A percentile compares a stretch with the other conserved stretches of the same genome.
phyloP scores from a whole-genome alignment of 306 rosid species.

The Quillaja saponaria region DNA sequence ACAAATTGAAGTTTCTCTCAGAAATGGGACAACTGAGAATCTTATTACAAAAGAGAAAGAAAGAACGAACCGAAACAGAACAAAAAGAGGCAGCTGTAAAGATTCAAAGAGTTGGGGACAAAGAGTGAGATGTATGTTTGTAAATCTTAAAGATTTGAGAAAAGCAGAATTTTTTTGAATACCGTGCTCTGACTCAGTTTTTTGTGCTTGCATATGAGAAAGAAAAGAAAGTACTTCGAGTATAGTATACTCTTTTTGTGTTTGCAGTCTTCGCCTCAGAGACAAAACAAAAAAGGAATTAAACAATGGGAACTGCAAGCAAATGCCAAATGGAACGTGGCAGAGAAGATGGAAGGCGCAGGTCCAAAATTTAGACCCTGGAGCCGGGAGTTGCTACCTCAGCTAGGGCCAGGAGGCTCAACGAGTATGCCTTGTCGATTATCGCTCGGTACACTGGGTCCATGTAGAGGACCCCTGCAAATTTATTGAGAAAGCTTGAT shows the following conservation, averaged over 20 bases:
- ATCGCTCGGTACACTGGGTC: constrained; percentile 11
- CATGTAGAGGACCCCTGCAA: neutral
- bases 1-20: constrained; percentile 16
- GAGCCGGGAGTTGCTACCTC: neutral
- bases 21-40: constrained; percentile 15
- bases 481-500: too few relatives aligned
- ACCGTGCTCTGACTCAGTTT: constrained; percentile 40
- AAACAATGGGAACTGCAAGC: constrained; percentile 21
- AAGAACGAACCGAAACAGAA: constrained; percentile 30
- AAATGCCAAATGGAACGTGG: constrained; percentile 38
- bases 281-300: constrained; percentile 31
- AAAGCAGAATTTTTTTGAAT: constrained; percentile 47
- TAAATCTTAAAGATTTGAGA: constrained; percentile 24
- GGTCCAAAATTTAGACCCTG: constrained; percentile 16
- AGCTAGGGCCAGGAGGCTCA: constrained; percentile 24
- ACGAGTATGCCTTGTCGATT: constrained; percentile 13
- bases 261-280: constrained; percentile 20
- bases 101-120: constrained; percentile 35
- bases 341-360: neutral
- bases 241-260: constrained; percentile 15
- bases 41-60: constrained; percentile 23
- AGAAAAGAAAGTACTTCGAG: constrained; percentile 12
- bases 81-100: constrained; percentile 10
- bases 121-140: constrained; percentile 26
- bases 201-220: constrained; percentile 29